These are phyloP conservation scores for Citropsis articulata DNA, from an alignment of 345 rosid genomes.

Conservation along the genomic window DNA sequence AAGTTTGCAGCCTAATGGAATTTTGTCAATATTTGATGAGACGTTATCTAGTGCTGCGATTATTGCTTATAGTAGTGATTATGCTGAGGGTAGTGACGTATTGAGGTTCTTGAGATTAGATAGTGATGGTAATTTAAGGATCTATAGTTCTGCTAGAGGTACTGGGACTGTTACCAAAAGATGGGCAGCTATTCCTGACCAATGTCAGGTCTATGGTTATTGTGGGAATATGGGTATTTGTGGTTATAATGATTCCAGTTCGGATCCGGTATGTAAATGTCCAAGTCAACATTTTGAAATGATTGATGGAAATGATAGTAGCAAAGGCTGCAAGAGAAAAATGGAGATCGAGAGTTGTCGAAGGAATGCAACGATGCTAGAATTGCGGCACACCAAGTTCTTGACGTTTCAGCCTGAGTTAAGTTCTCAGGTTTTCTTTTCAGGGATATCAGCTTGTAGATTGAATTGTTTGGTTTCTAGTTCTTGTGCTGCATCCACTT, in stretches of 20 bases:
- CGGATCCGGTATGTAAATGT: conserved; percentile 54
- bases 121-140: conserved; percentile 61
- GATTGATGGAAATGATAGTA: conserved; percentile 40
- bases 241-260: conserved; percentile 37
- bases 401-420: conserved; percentile 48
- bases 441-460: conserved; percentile 51
- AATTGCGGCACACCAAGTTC: conserved; percentile 48
- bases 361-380: conserved; percentile 47
- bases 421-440: conserved; percentile 34
- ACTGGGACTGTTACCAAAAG: conserved; percentile 25
- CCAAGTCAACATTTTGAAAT: conserved; percentile 64
- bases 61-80: conserved; percentile 54
- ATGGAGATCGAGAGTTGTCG: conserved; percentile 47
- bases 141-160: conserved; percentile 37
- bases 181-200: conserved; percentile 66
- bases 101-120: conserved; percentile 58
- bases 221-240: conserved; percentile 72
- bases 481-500: conserved; percentile 55
- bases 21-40: conserved; percentile 39
- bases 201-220: conserved; percentile 58
- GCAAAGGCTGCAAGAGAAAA: conserved; percentile 63
- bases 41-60: conserved; percentile 17
- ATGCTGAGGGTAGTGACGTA: conserved; percentile 44
- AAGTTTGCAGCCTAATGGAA: conserved; percentile 42
- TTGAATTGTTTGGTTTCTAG: conserved; percentile 43